Conservation (phyloP, 2,329 filamentous ascomycete genomes). For the Diplodia scrobiculata region DNA sequence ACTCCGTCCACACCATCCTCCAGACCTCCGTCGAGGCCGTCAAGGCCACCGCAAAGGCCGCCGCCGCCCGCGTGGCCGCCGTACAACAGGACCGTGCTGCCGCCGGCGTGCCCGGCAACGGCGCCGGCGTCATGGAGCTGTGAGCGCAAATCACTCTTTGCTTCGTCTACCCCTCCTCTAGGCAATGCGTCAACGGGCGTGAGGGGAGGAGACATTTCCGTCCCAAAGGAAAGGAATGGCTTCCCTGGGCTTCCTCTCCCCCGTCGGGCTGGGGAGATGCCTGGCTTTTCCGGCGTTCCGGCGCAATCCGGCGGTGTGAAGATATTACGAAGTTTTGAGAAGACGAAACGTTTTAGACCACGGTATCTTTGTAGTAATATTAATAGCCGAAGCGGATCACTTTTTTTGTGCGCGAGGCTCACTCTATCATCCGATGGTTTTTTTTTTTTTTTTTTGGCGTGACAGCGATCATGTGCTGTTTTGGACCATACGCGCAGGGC, state of each 20-base stretch:
- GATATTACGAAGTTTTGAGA: background rate
- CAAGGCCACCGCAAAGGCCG: conserved; percentile 3
- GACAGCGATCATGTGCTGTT: background rate
- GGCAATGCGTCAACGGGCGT: background rate
- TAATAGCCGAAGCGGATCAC: background rate
- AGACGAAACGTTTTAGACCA: background rate
- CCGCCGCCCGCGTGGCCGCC: background rate
- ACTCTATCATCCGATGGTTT: background rate
- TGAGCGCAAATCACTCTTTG: background rate
- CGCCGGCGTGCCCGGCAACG: conserved; percentile 4
- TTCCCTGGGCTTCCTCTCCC: too few species aligned
- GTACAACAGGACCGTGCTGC: conserved; percentile 2
- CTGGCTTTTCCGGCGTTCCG: background rate
- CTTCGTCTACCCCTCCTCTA: background rate
- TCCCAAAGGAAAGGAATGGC: too few species aligned
- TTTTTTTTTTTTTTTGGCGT: background rate
- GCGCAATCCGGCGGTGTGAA: background rate
- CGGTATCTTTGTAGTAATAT: background rate
- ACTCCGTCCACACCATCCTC: background rate
- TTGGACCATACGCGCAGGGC: background rate
- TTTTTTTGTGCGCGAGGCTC: background rate
- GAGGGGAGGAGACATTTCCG: too few species aligned
- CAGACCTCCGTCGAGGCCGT: conserved; percentile 13
- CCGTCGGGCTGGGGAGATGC: too few species aligned
- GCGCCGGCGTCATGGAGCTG: conserved; percentile 22